Base-by-base conservation (phyloP, 2,329 filamentous ascomycete genomes). In the Penicillium thymicola region DNA sequence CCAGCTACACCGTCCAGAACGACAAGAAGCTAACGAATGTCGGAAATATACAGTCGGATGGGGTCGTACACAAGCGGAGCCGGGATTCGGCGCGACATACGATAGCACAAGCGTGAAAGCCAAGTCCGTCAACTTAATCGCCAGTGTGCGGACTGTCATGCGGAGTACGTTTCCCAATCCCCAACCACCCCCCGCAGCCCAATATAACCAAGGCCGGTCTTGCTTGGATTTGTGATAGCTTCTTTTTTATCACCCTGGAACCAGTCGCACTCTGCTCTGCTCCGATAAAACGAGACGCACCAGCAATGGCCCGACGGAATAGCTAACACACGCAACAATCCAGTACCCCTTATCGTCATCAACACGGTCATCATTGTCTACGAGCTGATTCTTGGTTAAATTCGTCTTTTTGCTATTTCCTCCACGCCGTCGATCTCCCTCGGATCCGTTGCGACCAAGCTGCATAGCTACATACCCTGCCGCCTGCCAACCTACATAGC, bases 61-160 rank as follows among this genome's bases (percentile, higher is more conserved):
- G 83, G 92, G 82, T 51, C 78, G 79, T 43, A 77, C 77, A 50
- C 75, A 78, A 63, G 67, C 67, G 66, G 91, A 96, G 65, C 88
- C 90, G 1, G 86, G 87, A 40, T 96, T 96, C 73, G 91, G 92
- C 66, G 79, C 86, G 63, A 77, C 82, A 68, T 79, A 81, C 64
- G 84, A 89, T 65, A 89, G 90, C 65, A 83, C 86, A 62, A 92
- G 90, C 75, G 82, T 96, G 67, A 93, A 94, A 76, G 88, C 88
- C 50, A 94, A 94, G 75, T 82, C 92, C 41, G 88, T 97, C 67
- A 92, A 96, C 73, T 77, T 97, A 68, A 94, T 97, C 64, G 89
- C 90, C 36, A 94, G 90, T 69, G 88, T 97, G 65, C 83, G 93
- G 74, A 96, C 90, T 56, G 80, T 97, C 53, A 96, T 96, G 90